Percentiles rank a stretch among this genome's conserved stretches.
These are phyloP conservation scores for Mycena metata DNA, from an alignment of 768 basidiomycete genomes.

Conservation along the genomic window DNA sequence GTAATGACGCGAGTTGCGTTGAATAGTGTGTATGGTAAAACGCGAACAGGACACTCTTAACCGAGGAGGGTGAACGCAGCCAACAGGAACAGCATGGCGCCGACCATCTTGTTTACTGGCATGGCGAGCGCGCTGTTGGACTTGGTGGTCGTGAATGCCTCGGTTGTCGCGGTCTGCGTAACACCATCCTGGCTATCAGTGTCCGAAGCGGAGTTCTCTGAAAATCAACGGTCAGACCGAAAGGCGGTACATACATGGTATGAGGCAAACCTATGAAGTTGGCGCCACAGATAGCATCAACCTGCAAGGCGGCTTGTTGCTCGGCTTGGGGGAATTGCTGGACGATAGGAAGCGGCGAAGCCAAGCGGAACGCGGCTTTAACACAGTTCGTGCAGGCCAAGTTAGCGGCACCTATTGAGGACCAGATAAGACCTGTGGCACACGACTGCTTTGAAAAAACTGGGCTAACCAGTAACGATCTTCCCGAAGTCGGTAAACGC, in stretches of 20 bases:
- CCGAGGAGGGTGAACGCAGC: conserved; percentile 31
- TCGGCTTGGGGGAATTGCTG: conserved; percentile 46
- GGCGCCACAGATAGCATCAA: conserved; percentile 56
- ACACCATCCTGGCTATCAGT: conserved; percentile 29
- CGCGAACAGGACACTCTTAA: neutral
- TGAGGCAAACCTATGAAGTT: conserved; percentile 54
- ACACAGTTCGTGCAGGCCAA: conserved; percentile 61
- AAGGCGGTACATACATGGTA: neutral
- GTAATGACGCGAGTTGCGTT: too few relatives aligned
- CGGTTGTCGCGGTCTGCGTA: conserved; percentile 38
- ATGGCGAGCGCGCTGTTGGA: conserved; percentile 25
- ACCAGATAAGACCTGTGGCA: too few relatives aligned
- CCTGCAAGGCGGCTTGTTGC: conserved; percentile 39
- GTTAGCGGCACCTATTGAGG: conserved; percentile 41
- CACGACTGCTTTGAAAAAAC: too few relatives aligned
- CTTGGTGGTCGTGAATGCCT: conserved; percentile 12
- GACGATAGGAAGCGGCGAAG: conserved; percentile 32
- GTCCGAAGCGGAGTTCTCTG: conserved; percentile 34
- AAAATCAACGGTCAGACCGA: neutral
- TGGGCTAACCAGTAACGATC: conserved; percentile 36
- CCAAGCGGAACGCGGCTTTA: conserved; percentile 59
- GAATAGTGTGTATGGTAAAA: too few relatives aligned
- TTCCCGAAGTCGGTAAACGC: conserved; percentile 42
- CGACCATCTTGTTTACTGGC: conserved; percentile 23
- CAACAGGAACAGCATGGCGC: conserved; percentile 31